These are phyloP conservation scores for Collybiopsis confluens DNA, from an alignment of 768 basidiomycete genomes.

Conservation along the genomic window DNA sequence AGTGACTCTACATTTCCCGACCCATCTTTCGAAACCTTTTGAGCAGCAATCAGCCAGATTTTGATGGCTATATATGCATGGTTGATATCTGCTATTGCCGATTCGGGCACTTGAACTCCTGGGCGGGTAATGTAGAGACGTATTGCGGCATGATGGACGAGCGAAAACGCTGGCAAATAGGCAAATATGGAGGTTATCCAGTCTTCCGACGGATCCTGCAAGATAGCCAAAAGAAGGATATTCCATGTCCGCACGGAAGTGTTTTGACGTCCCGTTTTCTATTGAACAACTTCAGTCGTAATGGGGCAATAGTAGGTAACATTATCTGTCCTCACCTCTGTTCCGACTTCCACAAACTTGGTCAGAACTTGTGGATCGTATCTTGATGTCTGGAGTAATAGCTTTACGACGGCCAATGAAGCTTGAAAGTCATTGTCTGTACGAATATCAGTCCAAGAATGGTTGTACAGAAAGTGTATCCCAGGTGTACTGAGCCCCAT, in stretches of 20 bases:
- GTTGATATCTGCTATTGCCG: conserved; percentile 56
- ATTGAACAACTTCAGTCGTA: background rate
- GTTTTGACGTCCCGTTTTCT: conserved; percentile 32
- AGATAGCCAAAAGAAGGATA: conserved; percentile 49
- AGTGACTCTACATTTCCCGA: conserved; percentile 29
- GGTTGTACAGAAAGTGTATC: conserved; percentile 48
- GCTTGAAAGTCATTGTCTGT: conserved; percentile 51
- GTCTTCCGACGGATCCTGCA: conserved; percentile 35
- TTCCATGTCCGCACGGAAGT: conserved; percentile 62
- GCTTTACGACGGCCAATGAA: conserved; percentile 45
- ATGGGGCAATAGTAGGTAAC: background rate
- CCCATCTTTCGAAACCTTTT: conserved; percentile 26
- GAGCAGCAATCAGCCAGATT: conserved; percentile 63
- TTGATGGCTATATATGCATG: conserved; percentile 67
- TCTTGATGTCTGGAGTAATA: conserved; percentile 46
- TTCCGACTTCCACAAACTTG: conserved; percentile 30
- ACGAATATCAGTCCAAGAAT: conserved; percentile 40
- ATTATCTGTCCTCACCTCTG: conserved; percentile 26
- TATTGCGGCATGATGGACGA: conserved; percentile 42
- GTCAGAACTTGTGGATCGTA: conserved; percentile 39
- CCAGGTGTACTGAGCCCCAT: conserved; percentile 45
- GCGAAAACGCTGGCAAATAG: conserved; percentile 47
- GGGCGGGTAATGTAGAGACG: conserved; percentile 31
- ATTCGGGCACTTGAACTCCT: conserved; percentile 32
- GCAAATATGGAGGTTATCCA: conserved; percentile 40